phyloP scores from a whole-genome alignment of 345 rosid genomes.

The Dimocarpus longan region DNA sequence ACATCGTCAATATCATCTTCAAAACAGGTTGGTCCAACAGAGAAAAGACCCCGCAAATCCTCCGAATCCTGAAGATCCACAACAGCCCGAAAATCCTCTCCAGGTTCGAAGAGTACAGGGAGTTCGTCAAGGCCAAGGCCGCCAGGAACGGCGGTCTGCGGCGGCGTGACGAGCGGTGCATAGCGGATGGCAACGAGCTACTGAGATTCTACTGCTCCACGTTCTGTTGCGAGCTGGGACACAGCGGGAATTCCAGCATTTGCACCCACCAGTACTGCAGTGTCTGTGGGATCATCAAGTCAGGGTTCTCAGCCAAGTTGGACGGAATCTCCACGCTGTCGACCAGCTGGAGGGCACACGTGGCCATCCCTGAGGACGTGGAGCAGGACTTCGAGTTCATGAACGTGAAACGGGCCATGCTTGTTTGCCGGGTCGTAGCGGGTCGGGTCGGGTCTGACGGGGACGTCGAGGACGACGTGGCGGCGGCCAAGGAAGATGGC shows the following conservation, averaged over 20 bases:
- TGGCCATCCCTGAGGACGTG: constrained; percentile 72
- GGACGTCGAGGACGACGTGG: constrained; percentile 43
- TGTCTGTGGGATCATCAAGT: constrained; percentile 76
- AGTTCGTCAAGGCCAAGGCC: constrained; percentile 73
- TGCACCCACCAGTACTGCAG: constrained; percentile 84
- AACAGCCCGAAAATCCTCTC: constrained; percentile 69
- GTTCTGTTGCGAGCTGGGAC: constrained; percentile 78
- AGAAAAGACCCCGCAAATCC: constrained; percentile 50
- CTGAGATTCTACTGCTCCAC: constrained; percentile 89
- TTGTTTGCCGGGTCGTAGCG: constrained; percentile 84
- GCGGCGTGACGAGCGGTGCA: constrained; percentile 76
- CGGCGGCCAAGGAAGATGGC: constrained; percentile 50
- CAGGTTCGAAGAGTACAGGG: constrained; percentile 90
- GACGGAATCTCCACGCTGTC: constrained; percentile 85
- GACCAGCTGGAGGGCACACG: constrained; percentile 83
- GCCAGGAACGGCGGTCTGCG: constrained; percentile 42
- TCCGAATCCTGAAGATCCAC: constrained; percentile 81
- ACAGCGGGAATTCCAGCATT: constrained; percentile 47
- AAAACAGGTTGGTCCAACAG: constrained; percentile 73
- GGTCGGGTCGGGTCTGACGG: constrained; percentile 80
- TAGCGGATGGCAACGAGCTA: constrained; percentile 97
- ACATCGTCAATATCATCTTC: constrained; percentile 85
- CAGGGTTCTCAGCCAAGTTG: constrained; percentile 86
- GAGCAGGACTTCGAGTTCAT: constrained; percentile 90
- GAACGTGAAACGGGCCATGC: constrained; percentile 92